Percentiles rank a stretch among this genome's conserved stretches.
Evolutionary conservation across 768 basidiomycete species (phyloP).

Genomic region (Fistulinella prunicolor): DNA sequence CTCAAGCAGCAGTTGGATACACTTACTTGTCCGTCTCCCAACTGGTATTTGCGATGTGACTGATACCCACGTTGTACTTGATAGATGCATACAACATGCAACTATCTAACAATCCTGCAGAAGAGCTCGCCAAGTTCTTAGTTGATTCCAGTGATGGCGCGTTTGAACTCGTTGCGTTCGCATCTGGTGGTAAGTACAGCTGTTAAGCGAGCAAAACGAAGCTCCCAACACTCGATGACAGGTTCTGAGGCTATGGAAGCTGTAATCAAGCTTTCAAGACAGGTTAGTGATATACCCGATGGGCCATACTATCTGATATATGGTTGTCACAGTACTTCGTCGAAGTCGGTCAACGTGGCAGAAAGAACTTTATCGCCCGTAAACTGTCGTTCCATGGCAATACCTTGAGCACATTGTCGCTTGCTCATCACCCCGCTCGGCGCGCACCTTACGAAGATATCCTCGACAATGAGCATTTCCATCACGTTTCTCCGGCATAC

Average conservation of each 20-base stretch:
- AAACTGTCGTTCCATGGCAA: constrained; percentile 85
- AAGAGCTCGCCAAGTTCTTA: constrained; percentile 67
- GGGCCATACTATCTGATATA: constrained; percentile 7
- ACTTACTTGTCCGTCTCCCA: constrained; percentile 57
- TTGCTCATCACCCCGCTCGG: constrained; percentile 64
- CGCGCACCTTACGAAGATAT: constrained; percentile 67
- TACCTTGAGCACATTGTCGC: constrained; percentile 65
- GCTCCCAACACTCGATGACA: constrained; percentile 27
- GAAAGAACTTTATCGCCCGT: constrained; percentile 77
- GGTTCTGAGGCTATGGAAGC: constrained; percentile 90
- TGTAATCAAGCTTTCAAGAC: constrained; percentile 77
- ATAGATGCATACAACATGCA: constrained; percentile 88
- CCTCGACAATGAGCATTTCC: constrained; percentile 63
- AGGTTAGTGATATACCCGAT: constrained; percentile 41
- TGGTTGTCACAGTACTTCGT: constrained; percentile 53
- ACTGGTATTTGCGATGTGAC: not conserved
- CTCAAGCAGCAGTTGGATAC: constrained; percentile 80
- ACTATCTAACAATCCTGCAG: constrained; percentile 75
- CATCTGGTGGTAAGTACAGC: constrained; percentile 60
- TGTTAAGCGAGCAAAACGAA: not conserved
- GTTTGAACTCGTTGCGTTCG: constrained; percentile 68
- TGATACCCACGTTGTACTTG: not conserved
- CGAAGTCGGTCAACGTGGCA: constrained; percentile 65
- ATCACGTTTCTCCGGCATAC: constrained; percentile 88
- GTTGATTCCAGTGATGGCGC: constrained; percentile 68